A percentile compares a stretch with the other conserved stretches of the same genome.
Conservation (phyloP, 441 rosid species). For the Aleurites moluccanus region DNA sequence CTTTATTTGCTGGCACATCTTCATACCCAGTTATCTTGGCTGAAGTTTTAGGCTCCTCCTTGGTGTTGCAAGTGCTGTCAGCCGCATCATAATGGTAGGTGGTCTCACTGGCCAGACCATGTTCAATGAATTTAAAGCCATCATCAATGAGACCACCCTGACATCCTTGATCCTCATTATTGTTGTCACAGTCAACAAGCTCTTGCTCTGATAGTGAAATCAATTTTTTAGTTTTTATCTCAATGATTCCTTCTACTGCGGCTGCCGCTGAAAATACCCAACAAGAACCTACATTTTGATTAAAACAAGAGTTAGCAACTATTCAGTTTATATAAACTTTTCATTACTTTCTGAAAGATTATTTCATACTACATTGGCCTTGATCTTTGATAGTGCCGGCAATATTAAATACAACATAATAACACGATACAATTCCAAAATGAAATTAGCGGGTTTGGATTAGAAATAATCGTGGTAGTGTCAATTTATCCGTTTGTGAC, state of each 20-base stretch:
- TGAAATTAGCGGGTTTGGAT: no score
- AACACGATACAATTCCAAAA: no score
- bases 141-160: conserved; percentile 72
- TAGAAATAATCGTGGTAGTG: no score
- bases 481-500: no score
- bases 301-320: neutral
- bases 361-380: conserved; percentile 57
- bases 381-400: conserved; percentile 74
- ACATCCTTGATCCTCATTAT: conserved; percentile 62
- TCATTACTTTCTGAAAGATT: neutral
- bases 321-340: neutral
- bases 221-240: conserved; percentile 50
- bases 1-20: conserved; percentile 58
- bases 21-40: conserved; percentile 64
- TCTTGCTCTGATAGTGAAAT: conserved; percentile 69
- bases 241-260: conserved; percentile 69
- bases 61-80: conserved; percentile 41
- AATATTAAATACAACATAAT: no score
- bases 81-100: conserved; percentile 50
- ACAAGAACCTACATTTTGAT: conserved; percentile 31
- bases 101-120: conserved; percentile 58
- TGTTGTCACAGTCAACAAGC: conserved; percentile 62
- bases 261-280: conserved; percentile 82
- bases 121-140: conserved; percentile 64
- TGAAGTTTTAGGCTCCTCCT: conserved; percentile 28